Percentiles rank a stretch among this genome's conserved stretches.
Evolutionary conservation across 768 basidiomycete genomes (phyloP).

Genomic region (Hirschioporus abietinus): DNA sequence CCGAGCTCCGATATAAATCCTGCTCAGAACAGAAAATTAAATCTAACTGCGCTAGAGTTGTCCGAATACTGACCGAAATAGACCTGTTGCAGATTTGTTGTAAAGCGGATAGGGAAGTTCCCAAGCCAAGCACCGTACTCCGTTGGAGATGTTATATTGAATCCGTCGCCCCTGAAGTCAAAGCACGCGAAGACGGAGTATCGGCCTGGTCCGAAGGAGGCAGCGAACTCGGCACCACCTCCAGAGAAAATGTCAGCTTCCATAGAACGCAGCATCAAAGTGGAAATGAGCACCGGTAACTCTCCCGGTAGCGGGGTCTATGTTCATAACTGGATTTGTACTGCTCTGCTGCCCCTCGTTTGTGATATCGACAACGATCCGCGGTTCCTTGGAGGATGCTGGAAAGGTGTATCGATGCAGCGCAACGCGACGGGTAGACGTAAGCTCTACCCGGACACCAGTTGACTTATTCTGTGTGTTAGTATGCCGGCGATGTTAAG

Average conservation of each 20-base stretch:
- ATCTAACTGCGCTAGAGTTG: background rate
- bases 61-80: constrained; percentile 40
- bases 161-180: constrained; percentile 51
- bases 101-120: constrained; percentile 42
- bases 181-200: constrained; percentile 57
- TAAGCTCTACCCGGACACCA: constrained; percentile 52
- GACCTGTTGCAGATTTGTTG: constrained; percentile 39
- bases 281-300: constrained; percentile 33
- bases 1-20: constrained; percentile 49
- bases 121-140: constrained; percentile 54
- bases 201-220: constrained; percentile 54
- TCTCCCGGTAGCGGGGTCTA: constrained; percentile 44
- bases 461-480: constrained; percentile 34
- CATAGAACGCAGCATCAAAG: background rate
- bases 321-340: constrained; percentile 39
- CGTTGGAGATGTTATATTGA: constrained; percentile 29
- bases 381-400: constrained; percentile 37
- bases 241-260: constrained; percentile 9
- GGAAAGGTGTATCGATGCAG: constrained; percentile 58
- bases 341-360: constrained; percentile 55
- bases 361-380: constrained; percentile 55
- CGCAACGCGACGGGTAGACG: constrained; percentile 53
- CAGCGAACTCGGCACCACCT: constrained; percentile 39
- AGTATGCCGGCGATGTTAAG: background rate
- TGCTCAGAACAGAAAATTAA: constrained; percentile 12